Conservation (phyloP, 78 protist genomes). For the Guillardia theta region DNA sequence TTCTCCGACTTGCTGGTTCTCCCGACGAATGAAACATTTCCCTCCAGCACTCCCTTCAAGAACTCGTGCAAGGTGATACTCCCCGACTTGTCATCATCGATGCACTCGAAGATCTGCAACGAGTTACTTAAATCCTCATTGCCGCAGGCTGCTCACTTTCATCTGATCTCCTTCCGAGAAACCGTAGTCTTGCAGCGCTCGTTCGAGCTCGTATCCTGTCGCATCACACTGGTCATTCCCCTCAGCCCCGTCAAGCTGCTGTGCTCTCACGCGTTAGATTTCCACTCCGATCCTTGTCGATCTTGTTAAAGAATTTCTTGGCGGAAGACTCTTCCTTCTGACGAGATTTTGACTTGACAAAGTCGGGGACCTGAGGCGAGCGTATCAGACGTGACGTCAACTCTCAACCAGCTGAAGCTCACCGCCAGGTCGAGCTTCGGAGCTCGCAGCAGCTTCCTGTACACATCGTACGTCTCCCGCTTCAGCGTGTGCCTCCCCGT, state of each 20-base stretch:
- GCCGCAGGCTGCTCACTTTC: too few relatives aligned
- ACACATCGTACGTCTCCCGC: neutral
- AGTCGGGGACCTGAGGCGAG: neutral
- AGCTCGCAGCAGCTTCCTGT: neutral
- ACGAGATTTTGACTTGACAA: neutral
- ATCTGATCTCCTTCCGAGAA: neutral
- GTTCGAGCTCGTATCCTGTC: neutral
- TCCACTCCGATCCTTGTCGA: slow-evolving; percentile 11
- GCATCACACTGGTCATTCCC: too few relatives aligned
- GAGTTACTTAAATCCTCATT: too few relatives aligned
- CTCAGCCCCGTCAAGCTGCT: too few relatives aligned
- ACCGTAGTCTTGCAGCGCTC: neutral
- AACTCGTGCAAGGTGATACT: neutral
- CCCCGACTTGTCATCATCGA: neutral
- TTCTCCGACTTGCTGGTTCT: neutral
- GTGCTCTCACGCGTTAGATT: too few relatives aligned
- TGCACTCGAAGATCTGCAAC: neutral
- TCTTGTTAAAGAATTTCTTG: neutral
- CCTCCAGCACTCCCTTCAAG: neutral
- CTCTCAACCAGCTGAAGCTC: too few relatives aligned
- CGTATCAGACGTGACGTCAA: too few relatives aligned
- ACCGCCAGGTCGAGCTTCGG: neutral
- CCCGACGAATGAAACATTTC: neutral
- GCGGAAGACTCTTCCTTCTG: neutral
- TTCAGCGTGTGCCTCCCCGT: neutral